Conservation (phyloP, 257 asterid genomes). For the Solanum chilense region DNA sequence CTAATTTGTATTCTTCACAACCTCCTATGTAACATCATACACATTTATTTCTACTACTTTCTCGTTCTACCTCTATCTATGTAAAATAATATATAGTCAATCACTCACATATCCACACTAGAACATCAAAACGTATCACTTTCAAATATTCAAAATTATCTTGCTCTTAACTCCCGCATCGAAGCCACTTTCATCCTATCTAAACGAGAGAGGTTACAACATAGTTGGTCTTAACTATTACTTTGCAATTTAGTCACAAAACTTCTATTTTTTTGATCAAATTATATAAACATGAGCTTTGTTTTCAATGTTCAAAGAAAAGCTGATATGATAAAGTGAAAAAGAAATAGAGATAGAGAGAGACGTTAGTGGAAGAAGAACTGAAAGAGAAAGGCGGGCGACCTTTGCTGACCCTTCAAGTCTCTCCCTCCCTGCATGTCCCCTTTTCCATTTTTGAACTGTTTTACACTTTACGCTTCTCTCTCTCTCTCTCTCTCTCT, state of each 20-base stretch:
- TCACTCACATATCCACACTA: accelerated
- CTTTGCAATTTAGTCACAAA: too few relatives aligned
- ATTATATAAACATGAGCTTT: too few relatives aligned
- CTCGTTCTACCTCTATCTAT: too few relatives aligned
- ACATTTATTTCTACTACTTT: too few relatives aligned
- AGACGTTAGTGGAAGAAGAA: not conserved
- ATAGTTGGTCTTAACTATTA: too few relatives aligned
- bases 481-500: not conserved
- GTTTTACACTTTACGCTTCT: not conserved
- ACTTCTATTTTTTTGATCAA: too few relatives aligned
- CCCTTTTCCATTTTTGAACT: not conserved
- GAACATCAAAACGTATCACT: not conserved
- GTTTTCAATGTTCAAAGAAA: not conserved
- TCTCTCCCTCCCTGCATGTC: not conserved
- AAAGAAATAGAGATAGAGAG: not conserved
- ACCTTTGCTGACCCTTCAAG: slow-evolving; percentile 8
- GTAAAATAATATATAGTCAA: accelerated
- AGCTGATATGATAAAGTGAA: not conserved
- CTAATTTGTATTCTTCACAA: too few relatives aligned
- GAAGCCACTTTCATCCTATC: too few relatives aligned
- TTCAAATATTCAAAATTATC: not conserved
- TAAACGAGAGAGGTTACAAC: too few relatives aligned
- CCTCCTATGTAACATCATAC: too few relatives aligned
- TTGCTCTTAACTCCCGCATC: not conserved
- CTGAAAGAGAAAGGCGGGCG: slow-evolving; percentile 4